Base-by-base conservation (phyloP, 1,139 yeast genomes). In the Geotrichum aggregatum region DNA sequence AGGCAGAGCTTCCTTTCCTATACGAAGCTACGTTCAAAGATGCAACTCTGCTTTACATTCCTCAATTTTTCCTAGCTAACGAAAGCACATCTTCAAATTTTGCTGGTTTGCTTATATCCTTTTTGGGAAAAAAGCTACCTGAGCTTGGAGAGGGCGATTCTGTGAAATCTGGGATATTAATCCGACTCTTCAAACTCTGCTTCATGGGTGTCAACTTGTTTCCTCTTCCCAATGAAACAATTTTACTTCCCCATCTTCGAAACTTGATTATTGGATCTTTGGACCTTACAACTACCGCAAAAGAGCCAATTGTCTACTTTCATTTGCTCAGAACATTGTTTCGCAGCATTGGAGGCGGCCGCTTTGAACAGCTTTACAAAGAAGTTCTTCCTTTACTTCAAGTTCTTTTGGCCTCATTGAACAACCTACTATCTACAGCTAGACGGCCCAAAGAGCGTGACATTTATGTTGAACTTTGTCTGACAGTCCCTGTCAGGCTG, bases 151-250 rank as follows among this genome's bases (percentile, higher is more conserved):
- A 85, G 56, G 84, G 84, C 30, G 91, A 88, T 63, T 76, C 84
- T 35, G 78, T 84, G 30, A 86, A 85, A 60, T 82, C 96, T 0
- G 87, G 87, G 61, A 84, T 92, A 52, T 72, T 92, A 60, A 86
- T 89, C 19, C 75, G 97, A 52, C 72, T 94, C 43, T 92, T 89
- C 78, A 92, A 91, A 68, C 73, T 92, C 44, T 88, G 96, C 61
- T 91, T 92, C 66, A 88, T 92, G 96, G 91, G 97, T 2, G 97
- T 94, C 2, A 92, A 87, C 61, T 72, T 92, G 52, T 92, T 88
- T 66, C 98, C 98, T 0, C 75, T 84, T 3, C 80, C 85, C 3
- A 94, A 92, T 65, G 98, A 94, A 68, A 75, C 81, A 44, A 96
- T 92, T 3, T 77, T 94, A 13, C 74, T 88, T 47, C 97, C 97